Evolutionary conservation across 768 basidiomycete genomes (phyloP).

Genomic region (Lanmaoa rubissima): DNA sequence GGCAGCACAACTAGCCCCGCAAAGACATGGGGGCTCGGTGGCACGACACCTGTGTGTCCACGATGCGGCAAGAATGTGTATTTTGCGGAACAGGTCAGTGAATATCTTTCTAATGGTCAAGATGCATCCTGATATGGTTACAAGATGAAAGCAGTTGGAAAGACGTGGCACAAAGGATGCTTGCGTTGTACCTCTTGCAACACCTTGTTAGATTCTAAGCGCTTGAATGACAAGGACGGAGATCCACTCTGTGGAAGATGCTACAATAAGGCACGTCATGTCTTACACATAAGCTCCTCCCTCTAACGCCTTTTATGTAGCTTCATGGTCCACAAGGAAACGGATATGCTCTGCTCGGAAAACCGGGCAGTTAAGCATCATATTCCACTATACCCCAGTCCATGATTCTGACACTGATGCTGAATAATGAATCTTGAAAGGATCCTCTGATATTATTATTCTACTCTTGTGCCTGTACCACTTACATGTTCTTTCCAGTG

Average conservation of each 20-base stretch:
- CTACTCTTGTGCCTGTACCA: conserved; percentile 18
- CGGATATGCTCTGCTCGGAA: conserved; percentile 71
- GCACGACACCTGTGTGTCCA: conserved; percentile 61
- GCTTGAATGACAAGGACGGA: conserved; percentile 74
- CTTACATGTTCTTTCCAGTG: conserved; percentile 16
- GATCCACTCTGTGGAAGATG: conserved; percentile 69
- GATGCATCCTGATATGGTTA: conserved; percentile 4
- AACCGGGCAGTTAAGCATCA: conserved; percentile 39
- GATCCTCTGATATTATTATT: conserved; percentile 20
- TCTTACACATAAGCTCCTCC: background rate
- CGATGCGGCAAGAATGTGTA: conserved; percentile 75
- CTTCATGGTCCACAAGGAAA: conserved; percentile 69
- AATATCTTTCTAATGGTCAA: background rate
- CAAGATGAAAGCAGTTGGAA: conserved; percentile 77
- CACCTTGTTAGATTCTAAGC: conserved; percentile 65
- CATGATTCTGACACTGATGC: conserved; percentile 5
- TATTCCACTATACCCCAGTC: background rate
- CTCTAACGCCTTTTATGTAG: conserved; percentile 37
- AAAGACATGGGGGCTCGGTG: conserved; percentile 49
- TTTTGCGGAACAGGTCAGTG: conserved; percentile 75
- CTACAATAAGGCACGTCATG: conserved; percentile 56
- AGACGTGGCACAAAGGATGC: conserved; percentile 77
- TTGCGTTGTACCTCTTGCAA: conserved; percentile 74
- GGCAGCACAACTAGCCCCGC: conserved; percentile 41
- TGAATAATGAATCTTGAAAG: conserved; percentile 9